Evolutionary conservation across 2,329 filamentous ascomycete species (phyloP).

Genomic region (Colletotrichum incanum): DNA sequence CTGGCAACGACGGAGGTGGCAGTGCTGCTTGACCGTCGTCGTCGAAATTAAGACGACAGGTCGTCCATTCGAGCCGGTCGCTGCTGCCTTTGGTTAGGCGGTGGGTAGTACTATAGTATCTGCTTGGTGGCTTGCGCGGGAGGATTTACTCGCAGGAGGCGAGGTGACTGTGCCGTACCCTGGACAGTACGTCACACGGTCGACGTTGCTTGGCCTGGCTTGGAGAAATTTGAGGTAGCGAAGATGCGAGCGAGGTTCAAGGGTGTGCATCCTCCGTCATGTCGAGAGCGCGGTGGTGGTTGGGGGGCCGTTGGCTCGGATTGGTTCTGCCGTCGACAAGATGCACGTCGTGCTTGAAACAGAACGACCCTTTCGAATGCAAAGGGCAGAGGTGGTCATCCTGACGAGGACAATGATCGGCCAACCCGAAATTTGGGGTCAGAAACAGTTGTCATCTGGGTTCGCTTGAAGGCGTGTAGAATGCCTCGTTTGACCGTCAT

Average conservation of each 20-base stretch:
- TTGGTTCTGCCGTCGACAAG: slow-evolving; percentile 1
- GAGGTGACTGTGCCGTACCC: not conserved
- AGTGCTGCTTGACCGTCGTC: slow-evolving; percentile 1
- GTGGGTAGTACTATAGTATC: not conserved
- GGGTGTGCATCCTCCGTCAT: slow-evolving; percentile 22
- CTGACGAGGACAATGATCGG: slow-evolving; percentile 5
- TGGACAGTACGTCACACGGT: slow-evolving; percentile 9
- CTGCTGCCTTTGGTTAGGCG: not conserved
- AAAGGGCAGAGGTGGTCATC: not conserved
- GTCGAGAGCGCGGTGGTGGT: slow-evolving; percentile 2
- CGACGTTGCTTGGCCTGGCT: slow-evolving; percentile 2
- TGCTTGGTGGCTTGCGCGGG: slow-evolving; percentile 15
- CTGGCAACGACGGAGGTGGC: not conserved
- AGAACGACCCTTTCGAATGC: slow-evolving; percentile 1
- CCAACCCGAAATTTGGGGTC: slow-evolving; percentile 3
- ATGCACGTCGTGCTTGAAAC: not conserved
- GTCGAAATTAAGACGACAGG: not conserved
- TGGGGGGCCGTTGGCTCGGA: slow-evolving; percentile 1
- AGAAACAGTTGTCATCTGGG: not conserved
- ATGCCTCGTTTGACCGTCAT: slow-evolving; percentile 4
- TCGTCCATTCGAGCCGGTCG: not conserved
- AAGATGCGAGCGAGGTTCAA: not conserved
- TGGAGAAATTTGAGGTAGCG: not conserved
- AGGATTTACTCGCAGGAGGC: slow-evolving; percentile 16
- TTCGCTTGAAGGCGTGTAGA: not conserved